A percentile compares a stretch with the other conserved stretches of the same genome.
These are phyloP conservation scores for Pilaira anomala DNA, from an alignment of 192 early-diverging fungal species.

Conservation along the genomic window DNA sequence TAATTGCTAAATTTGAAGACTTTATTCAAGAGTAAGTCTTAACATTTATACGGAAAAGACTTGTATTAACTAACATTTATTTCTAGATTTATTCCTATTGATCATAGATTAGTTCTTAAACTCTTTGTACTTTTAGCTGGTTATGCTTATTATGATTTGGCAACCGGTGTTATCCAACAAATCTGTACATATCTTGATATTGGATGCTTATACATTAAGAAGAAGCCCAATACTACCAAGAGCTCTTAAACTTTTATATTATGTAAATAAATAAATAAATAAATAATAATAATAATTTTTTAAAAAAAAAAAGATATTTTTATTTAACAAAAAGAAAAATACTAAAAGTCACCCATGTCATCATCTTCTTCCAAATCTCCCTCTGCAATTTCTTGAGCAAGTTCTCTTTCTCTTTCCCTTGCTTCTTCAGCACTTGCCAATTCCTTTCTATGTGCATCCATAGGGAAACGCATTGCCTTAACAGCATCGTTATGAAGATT, in stretches of 20 bases:
- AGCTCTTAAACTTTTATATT: too few species aligned
- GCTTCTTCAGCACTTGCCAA: constrained; percentile 75
- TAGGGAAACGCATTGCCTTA: constrained; percentile 96
- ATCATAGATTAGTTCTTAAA: constrained; percentile 19
- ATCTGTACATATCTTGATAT: constrained; percentile 77
- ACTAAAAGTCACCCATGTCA: constrained; percentile 48
- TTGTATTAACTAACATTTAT: too few species aligned
- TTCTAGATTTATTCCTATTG: constrained; percentile 27
- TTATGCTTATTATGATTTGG: constrained; percentile 66
- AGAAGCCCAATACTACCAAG: constrained; percentile 37
- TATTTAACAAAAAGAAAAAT: too few species aligned
- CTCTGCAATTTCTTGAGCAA: constrained; percentile 90
- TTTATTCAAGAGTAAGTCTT: constrained; percentile 43
- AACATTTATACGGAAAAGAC: too few species aligned
- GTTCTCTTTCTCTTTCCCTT: constrained; percentile 86
- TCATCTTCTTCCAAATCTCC: constrained; percentile 86
- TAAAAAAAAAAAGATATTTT: too few species aligned
- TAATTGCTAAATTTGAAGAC: constrained; percentile 53
- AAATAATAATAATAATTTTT: too few species aligned
- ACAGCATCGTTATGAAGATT: constrained; percentile 97
- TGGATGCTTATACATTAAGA: constrained; percentile 77
- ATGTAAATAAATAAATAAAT: too few species aligned
- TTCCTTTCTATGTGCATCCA: constrained; percentile 83
- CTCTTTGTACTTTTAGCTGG: constrained; percentile 8
- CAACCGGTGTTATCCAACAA: constrained; percentile 64